These are phyloP conservation scores for Orbilia ellipsospora DNA, from an alignment of 2,329 filamentous ascomycete genomes.

Conservation along the genomic window DNA sequence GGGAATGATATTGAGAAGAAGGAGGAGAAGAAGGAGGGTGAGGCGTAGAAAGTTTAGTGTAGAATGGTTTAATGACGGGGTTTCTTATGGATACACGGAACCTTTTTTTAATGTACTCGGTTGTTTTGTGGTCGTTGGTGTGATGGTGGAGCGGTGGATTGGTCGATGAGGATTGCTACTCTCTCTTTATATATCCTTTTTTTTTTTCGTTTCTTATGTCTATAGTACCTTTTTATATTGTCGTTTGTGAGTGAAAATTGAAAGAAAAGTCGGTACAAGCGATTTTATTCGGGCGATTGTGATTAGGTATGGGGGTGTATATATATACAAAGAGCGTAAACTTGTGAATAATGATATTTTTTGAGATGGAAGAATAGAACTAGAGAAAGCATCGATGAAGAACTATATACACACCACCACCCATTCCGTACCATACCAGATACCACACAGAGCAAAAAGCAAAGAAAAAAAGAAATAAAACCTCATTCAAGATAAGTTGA, in stretches of 20 bases:
- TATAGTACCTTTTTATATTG: not conserved
- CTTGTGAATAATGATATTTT: too few species aligned
- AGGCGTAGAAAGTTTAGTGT: constrained; percentile 5
- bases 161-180: not conserved
- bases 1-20: not conserved
- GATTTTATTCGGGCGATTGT: too few species aligned
- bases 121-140: not conserved
- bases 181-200: not conserved
- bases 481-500: not conserved
- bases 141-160: too few species aligned
- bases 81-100: not conserved
- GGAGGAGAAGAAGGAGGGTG: constrained; percentile 6
- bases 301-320: too few species aligned
- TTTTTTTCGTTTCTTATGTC: constrained; percentile 11
- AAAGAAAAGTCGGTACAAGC: not conserved
- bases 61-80: not conserved
- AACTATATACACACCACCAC: too few species aligned
- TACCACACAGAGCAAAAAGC: not conserved
- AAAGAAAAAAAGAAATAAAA: not conserved
- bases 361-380: too few species aligned
- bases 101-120: not conserved
- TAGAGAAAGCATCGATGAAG: too few species aligned
- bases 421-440: too few species aligned
- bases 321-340: too few species aligned
- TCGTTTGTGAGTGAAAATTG: not conserved